Base-by-base conservation (phyloP, 208 protist species). In the Naegleria gruberi region DNA sequence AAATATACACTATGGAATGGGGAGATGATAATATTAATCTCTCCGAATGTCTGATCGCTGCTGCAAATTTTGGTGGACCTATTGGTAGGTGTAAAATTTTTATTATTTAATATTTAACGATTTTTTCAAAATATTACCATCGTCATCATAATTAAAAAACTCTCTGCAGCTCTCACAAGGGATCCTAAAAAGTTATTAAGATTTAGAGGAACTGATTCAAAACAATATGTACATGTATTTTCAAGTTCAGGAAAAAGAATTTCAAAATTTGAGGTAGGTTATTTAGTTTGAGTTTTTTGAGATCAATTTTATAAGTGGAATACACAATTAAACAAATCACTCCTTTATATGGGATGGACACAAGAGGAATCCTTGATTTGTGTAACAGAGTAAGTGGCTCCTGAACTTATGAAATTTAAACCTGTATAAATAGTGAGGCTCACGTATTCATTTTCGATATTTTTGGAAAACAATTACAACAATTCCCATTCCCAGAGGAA, bases 101-200 rank as follows among this genome's bases (percentile, higher is more conserved):
- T 40, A 34, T 34, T 87, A 17, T 37, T 10, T 87, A 10, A 42
- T 65, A 23, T 30, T 10, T 30, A 65, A 65, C 51, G 12, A 65
- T 23, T 65, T 65, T 65, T 65, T 55, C 46, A 55, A 19, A 55
- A 55, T 55, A 15, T 55, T 19, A 19, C 46, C 15, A 55, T 15
- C 5, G 15, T 55, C 15, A 55, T 55, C 15, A 15, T 55, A 19
- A 15, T 55, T 55, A 15, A 55, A 55, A 55, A 55, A 55, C 46
- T 55, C 46, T 55, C 8, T 55, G 0, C 41, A 87, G 83, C 83
- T 41, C 19, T 87, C 12, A 87, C 83, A 30, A 46, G 83, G 40
- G 44, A 87, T 55, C 83, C 83, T 26, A 87, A 40, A 87, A 87
- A 87, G 55, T 23, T 87, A 41, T 55, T 87, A 55, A 45, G 83